Evolutionary conservation across 352 stramenopile genomes (phyloP).

Genomic region (Pythium periplocum): DNA sequence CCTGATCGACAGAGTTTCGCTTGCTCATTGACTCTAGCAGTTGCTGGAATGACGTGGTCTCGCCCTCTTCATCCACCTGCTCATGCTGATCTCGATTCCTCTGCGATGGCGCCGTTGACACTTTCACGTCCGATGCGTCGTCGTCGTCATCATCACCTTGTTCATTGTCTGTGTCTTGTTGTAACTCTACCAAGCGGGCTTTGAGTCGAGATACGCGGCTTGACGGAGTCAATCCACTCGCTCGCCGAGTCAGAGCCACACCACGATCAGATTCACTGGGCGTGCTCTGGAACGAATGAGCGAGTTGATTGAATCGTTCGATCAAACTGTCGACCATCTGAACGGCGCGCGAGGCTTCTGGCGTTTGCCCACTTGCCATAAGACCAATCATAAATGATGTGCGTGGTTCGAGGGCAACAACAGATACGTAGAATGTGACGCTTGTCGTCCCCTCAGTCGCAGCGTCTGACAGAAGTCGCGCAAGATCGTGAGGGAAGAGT

Average conservation of each 20-base stretch:
- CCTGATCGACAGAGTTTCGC: conserved; percentile 8
- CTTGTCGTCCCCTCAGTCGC: neutral
- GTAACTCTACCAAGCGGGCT: too few species aligned
- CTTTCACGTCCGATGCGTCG: neutral
- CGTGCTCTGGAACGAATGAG: conserved; percentile 23
- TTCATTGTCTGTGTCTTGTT: neutral
- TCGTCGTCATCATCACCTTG: conserved; percentile 10
- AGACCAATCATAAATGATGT: conserved; percentile 44
- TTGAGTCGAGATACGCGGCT: too few species aligned
- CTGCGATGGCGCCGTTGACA: neutral
- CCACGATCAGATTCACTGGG: neutral
- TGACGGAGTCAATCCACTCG: too few species aligned
- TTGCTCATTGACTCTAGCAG: conserved; percentile 25
- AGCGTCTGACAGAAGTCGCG: conserved; percentile 9
- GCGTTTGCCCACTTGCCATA: conserved; percentile 65
- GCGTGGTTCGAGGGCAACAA: conserved; percentile 31
- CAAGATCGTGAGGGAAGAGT: conserved; percentile 51
- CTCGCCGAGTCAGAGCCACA: neutral
- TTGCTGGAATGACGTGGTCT: conserved; percentile 27
- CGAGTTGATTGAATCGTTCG: conserved; percentile 55
- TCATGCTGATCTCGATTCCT: neutral
- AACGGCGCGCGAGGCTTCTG: conserved; percentile 46
- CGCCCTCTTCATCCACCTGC: too few species aligned
- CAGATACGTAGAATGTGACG: conserved; percentile 50
- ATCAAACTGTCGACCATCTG: conserved; percentile 65